phyloP scores from a whole-genome alignment of 2,329 filamentous ascomycete genomes.

The Teratosphaeria destructans region DNA sequence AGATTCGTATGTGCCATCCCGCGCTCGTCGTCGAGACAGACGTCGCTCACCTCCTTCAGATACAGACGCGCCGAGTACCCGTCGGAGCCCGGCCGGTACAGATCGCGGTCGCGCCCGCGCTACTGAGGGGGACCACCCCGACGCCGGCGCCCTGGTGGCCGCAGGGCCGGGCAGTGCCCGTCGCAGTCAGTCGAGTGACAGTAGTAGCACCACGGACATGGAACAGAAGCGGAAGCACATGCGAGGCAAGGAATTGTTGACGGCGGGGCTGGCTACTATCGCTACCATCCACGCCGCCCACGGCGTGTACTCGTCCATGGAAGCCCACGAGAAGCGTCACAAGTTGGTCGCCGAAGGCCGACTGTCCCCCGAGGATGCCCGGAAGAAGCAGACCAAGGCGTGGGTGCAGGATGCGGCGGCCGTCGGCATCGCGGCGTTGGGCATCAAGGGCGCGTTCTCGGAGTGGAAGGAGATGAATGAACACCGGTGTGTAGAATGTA shows the following conservation, averaged over 20 bases:
- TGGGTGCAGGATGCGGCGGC: slow-evolving; percentile 55
- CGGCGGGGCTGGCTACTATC: slow-evolving; percentile 55
- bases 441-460: slow-evolving; percentile 55
- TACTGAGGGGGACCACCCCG: slow-evolving; percentile 26
- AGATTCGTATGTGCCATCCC: slow-evolving; percentile 43
- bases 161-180: slow-evolving; percentile 25
- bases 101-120: slow-evolving; percentile 30
- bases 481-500: slow-evolving; percentile 40
- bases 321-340: slow-evolving; percentile 51
- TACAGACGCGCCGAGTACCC: slow-evolving; percentile 25
- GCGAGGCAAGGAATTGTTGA: slow-evolving; percentile 55
- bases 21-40: slow-evolving; percentile 32
- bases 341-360: slow-evolving; percentile 52
- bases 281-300: slow-evolving; percentile 61
- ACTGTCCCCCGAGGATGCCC: slow-evolving; percentile 52
- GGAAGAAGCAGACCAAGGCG: slow-evolving; percentile 52
- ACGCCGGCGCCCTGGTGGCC: slow-evolving; percentile 11
- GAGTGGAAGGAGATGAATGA: slow-evolving; percentile 61
- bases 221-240: slow-evolving; percentile 53
- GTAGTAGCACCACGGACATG: slow-evolving; percentile 42
- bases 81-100: slow-evolving; percentile 24
- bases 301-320: slow-evolving; percentile 52
- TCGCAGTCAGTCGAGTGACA: slow-evolving; percentile 18
- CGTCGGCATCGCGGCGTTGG: slow-evolving; percentile 55
- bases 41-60: slow-evolving; percentile 30